Evolutionary conservation across 352 stramenopile genomes (phyloP).

Genomic region (Globisporangium orthogonon): DNA sequence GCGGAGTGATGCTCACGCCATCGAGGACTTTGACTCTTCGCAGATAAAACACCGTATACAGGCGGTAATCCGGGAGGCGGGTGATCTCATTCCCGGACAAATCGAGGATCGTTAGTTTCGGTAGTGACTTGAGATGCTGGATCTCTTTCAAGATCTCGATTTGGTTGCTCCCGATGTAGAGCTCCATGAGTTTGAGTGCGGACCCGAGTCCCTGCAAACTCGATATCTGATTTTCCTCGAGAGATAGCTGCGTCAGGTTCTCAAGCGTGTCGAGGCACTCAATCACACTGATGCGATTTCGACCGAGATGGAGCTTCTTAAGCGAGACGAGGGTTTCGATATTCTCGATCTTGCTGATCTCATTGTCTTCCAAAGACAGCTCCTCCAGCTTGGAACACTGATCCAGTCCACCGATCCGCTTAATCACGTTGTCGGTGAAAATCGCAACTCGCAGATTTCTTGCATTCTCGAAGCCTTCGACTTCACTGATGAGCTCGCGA

Average conservation of each 20-base stretch:
- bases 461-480: constrained; percentile 49
- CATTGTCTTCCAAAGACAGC: constrained; percentile 73
- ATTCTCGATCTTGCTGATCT: constrained; percentile 61
- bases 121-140: constrained; percentile 72
- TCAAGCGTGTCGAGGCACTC: constrained; percentile 51
- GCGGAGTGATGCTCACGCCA: constrained; percentile 54
- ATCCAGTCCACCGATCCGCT: constrained; percentile 44
- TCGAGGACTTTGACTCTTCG: constrained; percentile 82
- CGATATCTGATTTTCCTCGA: constrained; percentile 84
- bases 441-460: constrained; percentile 52
- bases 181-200: constrained; percentile 73
- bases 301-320: constrained; percentile 72
- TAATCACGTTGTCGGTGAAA: constrained; percentile 70
- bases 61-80: constrained; percentile 48
- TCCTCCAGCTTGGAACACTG: constrained; percentile 64
- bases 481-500: constrained; percentile 44
- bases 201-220: constrained; percentile 54
- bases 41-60: constrained; percentile 80
- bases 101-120: constrained; percentile 85
- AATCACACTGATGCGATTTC: constrained; percentile 65
- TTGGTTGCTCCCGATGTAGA: constrained; percentile 84
- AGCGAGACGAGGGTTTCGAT: constrained; percentile 45
- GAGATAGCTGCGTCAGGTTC: constrained; percentile 67
- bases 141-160: constrained; percentile 78
- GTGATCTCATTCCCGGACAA: constrained; percentile 78